These are phyloP conservation scores for Clarkia xantiana DNA, from an alignment of 345 rosid species.

Conservation along the genomic window DNA sequence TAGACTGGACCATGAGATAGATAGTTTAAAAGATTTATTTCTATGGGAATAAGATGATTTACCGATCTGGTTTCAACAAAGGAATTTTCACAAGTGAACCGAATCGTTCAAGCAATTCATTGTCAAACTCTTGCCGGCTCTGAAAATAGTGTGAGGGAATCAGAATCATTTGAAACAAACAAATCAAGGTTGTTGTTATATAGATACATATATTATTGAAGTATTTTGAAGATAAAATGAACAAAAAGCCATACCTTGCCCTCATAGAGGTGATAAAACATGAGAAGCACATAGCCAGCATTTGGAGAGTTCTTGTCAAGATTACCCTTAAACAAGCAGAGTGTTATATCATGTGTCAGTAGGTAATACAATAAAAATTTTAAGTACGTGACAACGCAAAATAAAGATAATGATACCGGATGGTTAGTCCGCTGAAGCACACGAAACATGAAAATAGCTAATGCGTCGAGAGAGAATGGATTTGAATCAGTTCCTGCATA, in stretches of 20 bases:
- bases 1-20: background rate
- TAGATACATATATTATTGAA: too few relatives aligned
- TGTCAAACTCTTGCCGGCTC: conserved; percentile 74
- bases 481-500: conserved; percentile 67
- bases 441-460: conserved; percentile 78
- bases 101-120: conserved; percentile 77
- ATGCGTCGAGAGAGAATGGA: conserved; percentile 86
- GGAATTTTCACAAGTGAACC: conserved; percentile 89
- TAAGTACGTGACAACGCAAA: conserved; percentile 4
- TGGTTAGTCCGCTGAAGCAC: conserved; percentile 85
- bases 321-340: conserved; percentile 56
- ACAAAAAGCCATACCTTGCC: conserved; percentile 52
- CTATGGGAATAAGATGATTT: conserved; percentile 3
- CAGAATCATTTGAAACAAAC: background rate
- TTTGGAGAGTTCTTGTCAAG: conserved; percentile 74
- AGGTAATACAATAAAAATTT: conserved; percentile 4
- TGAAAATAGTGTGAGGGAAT: conserved; percentile 15
- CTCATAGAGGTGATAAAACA: conserved; percentile 94
- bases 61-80: conserved; percentile 71
- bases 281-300: conserved; percentile 84
- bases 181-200: too few relatives aligned
- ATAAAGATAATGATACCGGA: conserved; percentile 36
- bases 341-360: conserved; percentile 10
- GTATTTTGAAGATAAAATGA: background rate
- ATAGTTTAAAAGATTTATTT: too few relatives aligned